These are phyloP conservation scores for Alternaria novae-zelandiae DNA, from an alignment of 2,329 filamentous ascomycete species.

Conservation along the genomic window DNA sequence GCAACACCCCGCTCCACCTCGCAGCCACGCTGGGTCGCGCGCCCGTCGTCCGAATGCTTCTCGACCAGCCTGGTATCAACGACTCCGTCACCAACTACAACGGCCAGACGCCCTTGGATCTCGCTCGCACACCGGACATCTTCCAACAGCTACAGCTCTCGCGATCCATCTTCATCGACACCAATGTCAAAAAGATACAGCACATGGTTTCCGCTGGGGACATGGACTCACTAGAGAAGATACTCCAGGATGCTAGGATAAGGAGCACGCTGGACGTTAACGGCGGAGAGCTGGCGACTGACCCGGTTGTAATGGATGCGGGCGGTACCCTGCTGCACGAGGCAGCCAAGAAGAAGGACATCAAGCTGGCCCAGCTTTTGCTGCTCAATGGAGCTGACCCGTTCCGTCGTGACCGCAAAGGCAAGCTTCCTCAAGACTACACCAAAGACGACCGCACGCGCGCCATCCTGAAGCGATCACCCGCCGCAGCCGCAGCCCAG, in stretches of 20 bases:
- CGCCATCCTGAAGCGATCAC: conserved; percentile 89
- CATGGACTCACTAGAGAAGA: conserved; percentile 77
- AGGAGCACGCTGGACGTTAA: conserved; percentile 92
- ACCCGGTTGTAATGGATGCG: conserved; percentile 74
- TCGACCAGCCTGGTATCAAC: conserved; percentile 84
- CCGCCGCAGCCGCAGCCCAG: conserved; percentile 91
- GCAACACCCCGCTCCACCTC: conserved; percentile 90
- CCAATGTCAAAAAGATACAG: conserved; percentile 84
- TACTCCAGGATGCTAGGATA: conserved; percentile 84
- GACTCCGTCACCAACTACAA: conserved; percentile 85
- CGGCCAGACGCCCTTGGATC: conserved; percentile 83
- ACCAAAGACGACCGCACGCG: conserved; percentile 92
- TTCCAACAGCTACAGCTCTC: conserved; percentile 94
- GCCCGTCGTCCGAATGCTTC: conserved; percentile 79
- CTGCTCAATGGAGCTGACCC: conserved; percentile 94
- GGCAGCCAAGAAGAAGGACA: conserved; percentile 85
- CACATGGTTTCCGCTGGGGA: conserved; percentile 74
- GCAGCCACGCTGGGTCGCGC: conserved; percentile 82
- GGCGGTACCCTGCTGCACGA: conserved; percentile 96
- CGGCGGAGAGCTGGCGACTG: conserved; percentile 84
- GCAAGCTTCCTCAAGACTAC: conserved; percentile 93
- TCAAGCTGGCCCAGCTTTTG: conserved; percentile 85
- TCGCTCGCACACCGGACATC: conserved; percentile 90
- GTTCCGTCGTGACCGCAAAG: conserved; percentile 92
- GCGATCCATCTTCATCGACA: conserved; percentile 86